These are phyloP conservation scores for Tillandsia fasciculata DNA, from an alignment of 176 grass and related monocot genomes.

Conservation along the genomic window DNA sequence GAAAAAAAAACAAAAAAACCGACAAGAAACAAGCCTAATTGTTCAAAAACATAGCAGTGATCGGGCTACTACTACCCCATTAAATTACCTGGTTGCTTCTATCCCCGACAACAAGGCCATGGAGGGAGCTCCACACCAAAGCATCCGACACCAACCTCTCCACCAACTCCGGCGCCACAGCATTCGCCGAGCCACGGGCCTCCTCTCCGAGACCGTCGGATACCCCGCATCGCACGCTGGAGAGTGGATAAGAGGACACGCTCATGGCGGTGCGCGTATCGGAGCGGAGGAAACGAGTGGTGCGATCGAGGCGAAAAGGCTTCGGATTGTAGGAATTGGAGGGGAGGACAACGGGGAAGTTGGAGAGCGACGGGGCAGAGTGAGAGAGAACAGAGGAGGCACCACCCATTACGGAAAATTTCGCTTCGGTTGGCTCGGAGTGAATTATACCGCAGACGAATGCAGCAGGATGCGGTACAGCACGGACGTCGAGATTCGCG, in stretches of 20 bases:
- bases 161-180: constrained; percentile 7
- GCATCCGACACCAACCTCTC: constrained; percentile 18
- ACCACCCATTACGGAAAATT: background rate
- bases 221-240: background rate
- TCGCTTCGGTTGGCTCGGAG: too few species aligned
- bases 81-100: constrained; percentile 5
- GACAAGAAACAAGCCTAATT: too few species aligned
- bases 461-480: too few species aligned
- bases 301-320: background rate
- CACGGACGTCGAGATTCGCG: too few species aligned
- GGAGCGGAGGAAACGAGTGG: background rate
- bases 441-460: too few species aligned
- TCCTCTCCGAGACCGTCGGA: constrained; percentile 1
- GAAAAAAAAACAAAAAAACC: too few species aligned
- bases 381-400: background rate
- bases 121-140: constrained; percentile 26
- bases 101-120: constrained; percentile 24
- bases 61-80: too few species aligned
- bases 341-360: background rate
- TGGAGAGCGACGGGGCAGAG: background rate
- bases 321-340: background rate
- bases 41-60: too few species aligned
- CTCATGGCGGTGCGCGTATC: background rate
- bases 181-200: background rate
- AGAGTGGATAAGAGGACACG: too few species aligned